Percentiles rank a stretch among this genome's conserved stretches.
Evolutionary conservation across 2,329 filamentous ascomycete genomes (phyloP).

Genomic region (Fusarium heterosporum): DNA sequence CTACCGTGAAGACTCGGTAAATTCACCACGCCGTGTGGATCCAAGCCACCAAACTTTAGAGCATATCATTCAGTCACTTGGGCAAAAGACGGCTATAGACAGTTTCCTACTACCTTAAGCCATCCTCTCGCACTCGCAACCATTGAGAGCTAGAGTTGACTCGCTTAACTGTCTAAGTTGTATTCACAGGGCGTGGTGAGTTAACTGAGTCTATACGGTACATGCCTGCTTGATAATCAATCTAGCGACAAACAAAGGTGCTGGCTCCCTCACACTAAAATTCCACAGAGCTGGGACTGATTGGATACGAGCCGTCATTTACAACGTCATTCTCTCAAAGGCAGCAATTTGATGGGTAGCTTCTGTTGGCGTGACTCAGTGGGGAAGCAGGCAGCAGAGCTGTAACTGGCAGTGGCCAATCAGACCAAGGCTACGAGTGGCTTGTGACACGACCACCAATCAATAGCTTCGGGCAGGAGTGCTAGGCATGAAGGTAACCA

Average conservation of each 20-base stretch:
- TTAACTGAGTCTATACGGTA: too few species aligned
- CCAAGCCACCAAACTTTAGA: too few species aligned
- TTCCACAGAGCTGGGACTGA: not conserved
- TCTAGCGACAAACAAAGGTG: conserved; percentile 5
- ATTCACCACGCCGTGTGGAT: too few species aligned
- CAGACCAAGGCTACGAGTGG: rapidly evolving
- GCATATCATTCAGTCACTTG: too few species aligned
- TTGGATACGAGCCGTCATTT: not conserved
- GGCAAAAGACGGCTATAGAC: too few species aligned
- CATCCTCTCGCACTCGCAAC: too few species aligned
- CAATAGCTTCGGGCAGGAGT: conserved; percentile 11
- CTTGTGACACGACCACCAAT: not conserved
- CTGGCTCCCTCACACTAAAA: conserved; percentile 37
- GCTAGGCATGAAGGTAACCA: conserved; percentile 23
- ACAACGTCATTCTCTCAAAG: not conserved
- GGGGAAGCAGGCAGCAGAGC: conserved; percentile 23
- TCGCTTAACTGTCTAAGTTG: too few species aligned
- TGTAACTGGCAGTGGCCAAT: conserved; percentile 5
- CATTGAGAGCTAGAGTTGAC: too few species aligned
- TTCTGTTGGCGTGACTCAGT: not conserved
- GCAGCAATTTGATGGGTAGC: not conserved
- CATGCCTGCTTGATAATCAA: conserved; percentile 8
- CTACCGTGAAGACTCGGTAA: too few species aligned
- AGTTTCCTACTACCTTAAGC: too few species aligned
- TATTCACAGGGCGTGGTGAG: too few species aligned